Conservation (phyloP, 192 early-diverging fungal genomes). For the Backusella circina region DNA sequence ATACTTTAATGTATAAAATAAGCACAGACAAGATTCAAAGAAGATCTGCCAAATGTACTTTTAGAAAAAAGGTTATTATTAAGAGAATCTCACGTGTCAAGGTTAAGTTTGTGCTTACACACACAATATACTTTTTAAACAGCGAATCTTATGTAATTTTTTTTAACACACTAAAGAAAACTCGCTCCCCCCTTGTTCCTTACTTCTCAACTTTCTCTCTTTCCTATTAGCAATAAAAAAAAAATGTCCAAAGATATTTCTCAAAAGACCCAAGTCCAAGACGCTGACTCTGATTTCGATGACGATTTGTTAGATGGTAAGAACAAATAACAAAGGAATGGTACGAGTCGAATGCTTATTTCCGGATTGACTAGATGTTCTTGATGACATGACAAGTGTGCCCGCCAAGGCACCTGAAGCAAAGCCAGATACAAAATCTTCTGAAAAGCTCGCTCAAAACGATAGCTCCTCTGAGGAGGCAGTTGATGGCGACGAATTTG, state of each 20-base stretch:
- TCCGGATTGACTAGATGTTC: slow-evolving; percentile 48
- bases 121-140: neutral
- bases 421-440: slow-evolving; percentile 15
- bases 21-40: neutral
- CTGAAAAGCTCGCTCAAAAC: neutral
- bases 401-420: slow-evolving; percentile 32
- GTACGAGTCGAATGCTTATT: neutral
- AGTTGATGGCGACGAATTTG: slow-evolving; percentile 66
- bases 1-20: neutral
- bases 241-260: slow-evolving; percentile 9
- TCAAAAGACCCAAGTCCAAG: slow-evolving; percentile 32
- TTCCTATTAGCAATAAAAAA: neutral
- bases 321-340: neutral
- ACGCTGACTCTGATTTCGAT: slow-evolving; percentile 63
- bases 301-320: slow-evolving; percentile 60
- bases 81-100: neutral
- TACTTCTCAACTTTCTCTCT: neutral
- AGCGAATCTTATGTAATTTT: neutral
- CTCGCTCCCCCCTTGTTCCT: neutral
- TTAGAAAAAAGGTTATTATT: neutral
- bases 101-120: neutral
- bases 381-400: slow-evolving; percentile 64
- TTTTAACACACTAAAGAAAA: neutral
- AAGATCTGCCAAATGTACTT: neutral
- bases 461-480: slow-evolving; percentile 23